A percentile compares a stretch with the other conserved stretches of the same genome.
These are phyloP conservation scores for Micromonas commoda DNA, from an alignment of 139 green algal genomes.

Conservation along the genomic window DNA sequence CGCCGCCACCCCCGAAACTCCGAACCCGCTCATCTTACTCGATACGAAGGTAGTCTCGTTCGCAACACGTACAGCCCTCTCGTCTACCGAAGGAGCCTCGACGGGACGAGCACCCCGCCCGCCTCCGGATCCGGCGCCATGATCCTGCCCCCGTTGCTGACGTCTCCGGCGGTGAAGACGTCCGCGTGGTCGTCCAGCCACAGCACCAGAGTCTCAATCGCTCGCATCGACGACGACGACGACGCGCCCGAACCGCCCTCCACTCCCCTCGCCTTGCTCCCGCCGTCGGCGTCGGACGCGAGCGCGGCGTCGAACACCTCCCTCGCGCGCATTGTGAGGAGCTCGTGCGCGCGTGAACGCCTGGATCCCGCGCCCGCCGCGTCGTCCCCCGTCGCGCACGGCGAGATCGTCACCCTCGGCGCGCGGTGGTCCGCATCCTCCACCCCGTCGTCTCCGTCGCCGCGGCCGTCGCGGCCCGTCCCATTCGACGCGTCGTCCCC, in stretches of 20 bases:
- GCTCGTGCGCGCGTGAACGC: background rate
- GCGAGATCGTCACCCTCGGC: background rate
- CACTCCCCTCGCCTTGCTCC: background rate
- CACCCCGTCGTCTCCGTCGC: background rate
- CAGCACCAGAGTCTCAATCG: background rate
- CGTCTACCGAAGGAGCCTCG: background rate
- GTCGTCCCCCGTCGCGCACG: background rate
- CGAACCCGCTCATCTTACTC: background rate
- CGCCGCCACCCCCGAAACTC: no score
- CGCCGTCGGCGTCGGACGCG: no score
- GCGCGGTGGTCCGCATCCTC: background rate
- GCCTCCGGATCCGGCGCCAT: background rate
- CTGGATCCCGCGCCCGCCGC: background rate
- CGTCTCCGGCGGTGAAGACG: constrained; percentile 1
- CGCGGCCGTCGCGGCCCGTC: background rate
- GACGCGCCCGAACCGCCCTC: background rate
- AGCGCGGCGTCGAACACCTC: background rate
- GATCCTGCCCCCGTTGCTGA: background rate
- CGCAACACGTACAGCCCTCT: no score
- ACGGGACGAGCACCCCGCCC: background rate
- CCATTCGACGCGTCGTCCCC: no score
- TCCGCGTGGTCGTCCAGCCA: background rate
- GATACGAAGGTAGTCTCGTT: background rate
- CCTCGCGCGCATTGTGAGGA: background rate
- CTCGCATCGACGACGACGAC: background rate